phyloP scores from a whole-genome alignment of 2,329 filamentous ascomycete genomes.

The Clonostachys rhizophaga region DNA sequence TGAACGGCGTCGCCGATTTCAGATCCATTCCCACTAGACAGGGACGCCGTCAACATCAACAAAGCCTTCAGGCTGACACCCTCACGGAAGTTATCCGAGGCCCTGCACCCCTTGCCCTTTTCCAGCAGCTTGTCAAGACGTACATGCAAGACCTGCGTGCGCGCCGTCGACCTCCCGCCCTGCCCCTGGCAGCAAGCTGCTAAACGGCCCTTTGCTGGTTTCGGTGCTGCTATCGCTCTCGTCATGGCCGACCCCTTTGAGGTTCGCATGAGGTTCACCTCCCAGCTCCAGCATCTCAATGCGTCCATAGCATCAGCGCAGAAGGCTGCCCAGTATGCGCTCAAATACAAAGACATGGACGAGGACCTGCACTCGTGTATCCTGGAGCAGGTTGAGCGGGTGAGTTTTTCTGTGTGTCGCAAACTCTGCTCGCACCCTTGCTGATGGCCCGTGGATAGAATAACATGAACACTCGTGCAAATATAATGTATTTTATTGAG shows the following conservation, averaged over 20 bases:
- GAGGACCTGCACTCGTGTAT: slow-evolving; percentile 98
- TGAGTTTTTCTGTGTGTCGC: slow-evolving; percentile 24
- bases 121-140: too few species aligned
- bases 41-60: too few species aligned
- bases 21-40: too few species aligned
- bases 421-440: neutral
- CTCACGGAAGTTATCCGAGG: too few species aligned
- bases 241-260: slow-evolving; percentile 82
- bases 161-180: too few species aligned
- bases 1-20: too few species aligned
- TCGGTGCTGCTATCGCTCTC: neutral
- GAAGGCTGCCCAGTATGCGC: slow-evolving; percentile 90
- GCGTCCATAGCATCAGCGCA: slow-evolving; percentile 84
- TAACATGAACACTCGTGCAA: slow-evolving; percentile 94
- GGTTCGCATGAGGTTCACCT: slow-evolving; percentile 95
- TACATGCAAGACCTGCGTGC: too few species aligned
- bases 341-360: slow-evolving; percentile 91
- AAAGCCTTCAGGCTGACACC: too few species aligned
- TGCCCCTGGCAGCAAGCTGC: too few species aligned
- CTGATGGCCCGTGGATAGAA: slow-evolving; percentile 45
- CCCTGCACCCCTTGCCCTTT: too few species aligned
- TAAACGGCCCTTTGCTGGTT: too few species aligned
- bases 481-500: slow-evolving; percentile 99
- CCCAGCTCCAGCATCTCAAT: slow-evolving; percentile 83
- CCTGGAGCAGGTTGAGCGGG: slow-evolving; percentile 86